phyloP scores from a whole-genome alignment of 805 yeast species.

The Saccharomycopsis malanga region DNA sequence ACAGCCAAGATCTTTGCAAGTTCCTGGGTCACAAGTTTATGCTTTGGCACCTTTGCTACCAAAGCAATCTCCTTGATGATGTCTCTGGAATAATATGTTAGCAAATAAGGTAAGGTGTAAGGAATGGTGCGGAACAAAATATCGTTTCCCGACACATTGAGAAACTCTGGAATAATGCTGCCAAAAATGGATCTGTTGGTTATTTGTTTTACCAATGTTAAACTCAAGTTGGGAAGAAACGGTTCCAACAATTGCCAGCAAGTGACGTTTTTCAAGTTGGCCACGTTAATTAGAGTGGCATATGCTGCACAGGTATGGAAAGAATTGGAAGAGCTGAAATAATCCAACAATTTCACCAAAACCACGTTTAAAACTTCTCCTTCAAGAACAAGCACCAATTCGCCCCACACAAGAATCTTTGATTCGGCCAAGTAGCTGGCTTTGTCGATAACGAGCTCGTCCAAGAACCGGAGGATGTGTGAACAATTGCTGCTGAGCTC shows the following conservation, averaged over 20 bases:
- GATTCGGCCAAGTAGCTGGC: slow-evolving; percentile 15
- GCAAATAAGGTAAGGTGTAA: slow-evolving; percentile 69
- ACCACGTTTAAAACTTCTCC: slow-evolving; percentile 67
- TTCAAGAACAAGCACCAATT: slow-evolving; percentile 50
- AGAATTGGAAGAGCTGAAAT: slow-evolving; percentile 56
- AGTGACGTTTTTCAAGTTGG: slow-evolving; percentile 49
- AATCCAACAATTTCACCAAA: slow-evolving; percentile 56
- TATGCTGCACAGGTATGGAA: slow-evolving; percentile 65
- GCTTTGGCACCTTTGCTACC: slow-evolving; percentile 38
- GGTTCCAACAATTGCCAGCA: slow-evolving; percentile 80
- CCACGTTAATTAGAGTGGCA: slow-evolving; percentile 52
- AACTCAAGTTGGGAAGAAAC: slow-evolving; percentile 64
- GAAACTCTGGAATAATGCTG: slow-evolving; percentile 52
- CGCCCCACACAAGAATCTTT: slow-evolving; percentile 45
- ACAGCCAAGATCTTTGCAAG: slow-evolving; percentile 51
- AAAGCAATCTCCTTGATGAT: slow-evolving; percentile 56
- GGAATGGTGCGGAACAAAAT: slow-evolving; percentile 64
- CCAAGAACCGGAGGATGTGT: slow-evolving; percentile 15
- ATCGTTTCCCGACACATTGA: slow-evolving; percentile 53
- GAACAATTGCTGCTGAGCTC: slow-evolving; percentile 25
- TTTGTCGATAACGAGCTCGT: slow-evolving; percentile 15
- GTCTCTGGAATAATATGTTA: slow-evolving; percentile 58
- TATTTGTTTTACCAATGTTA: slow-evolving; percentile 50
- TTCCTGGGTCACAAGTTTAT: slow-evolving; percentile 41
- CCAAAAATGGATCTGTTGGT: slow-evolving; percentile 46